These are phyloP conservation scores for Botrytis medusae DNA, from an alignment of 2,329 filamentous ascomycete genomes.

Conservation along the genomic window DNA sequence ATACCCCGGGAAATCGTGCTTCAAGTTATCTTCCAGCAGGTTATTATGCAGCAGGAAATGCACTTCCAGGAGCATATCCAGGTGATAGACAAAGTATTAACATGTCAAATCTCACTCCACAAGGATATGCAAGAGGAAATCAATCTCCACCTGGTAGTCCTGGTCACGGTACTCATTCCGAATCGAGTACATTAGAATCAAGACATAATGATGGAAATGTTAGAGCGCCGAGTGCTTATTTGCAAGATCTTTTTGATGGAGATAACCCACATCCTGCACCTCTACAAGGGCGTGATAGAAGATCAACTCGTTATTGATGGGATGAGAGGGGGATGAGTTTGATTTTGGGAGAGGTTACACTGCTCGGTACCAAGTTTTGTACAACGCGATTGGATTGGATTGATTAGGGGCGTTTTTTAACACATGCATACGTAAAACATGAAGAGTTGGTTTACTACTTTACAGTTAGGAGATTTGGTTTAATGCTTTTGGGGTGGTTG, in stretches of 20 bases:
- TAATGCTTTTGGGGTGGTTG: constrained; percentile 1
- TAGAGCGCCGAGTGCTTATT: constrained; percentile 81
- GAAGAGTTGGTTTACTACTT: constrained; percentile 1
- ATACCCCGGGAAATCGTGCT: constrained; percentile 58
- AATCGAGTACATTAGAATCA: constrained; percentile 64
- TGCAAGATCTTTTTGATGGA: constrained; percentile 83
- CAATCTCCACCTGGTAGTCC: constrained; percentile 63
- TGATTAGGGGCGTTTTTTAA: constrained; percentile 8
- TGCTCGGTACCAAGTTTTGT: background rate
- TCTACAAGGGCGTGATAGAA: constrained; percentile 9
- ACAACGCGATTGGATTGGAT: constrained; percentile 3
- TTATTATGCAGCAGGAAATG: constrained; percentile 74
- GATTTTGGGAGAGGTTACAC: background rate
- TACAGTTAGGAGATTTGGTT: background rate
- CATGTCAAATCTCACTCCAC: constrained; percentile 55
- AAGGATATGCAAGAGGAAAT: constrained; percentile 49
- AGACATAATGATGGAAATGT: constrained; percentile 60
- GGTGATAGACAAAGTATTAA: constrained; percentile 51
- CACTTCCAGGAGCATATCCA: constrained; percentile 34
- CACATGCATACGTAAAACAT: constrained; percentile 11
- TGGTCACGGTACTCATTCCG: constrained; percentile 28
- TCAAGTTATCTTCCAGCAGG: constrained; percentile 86
- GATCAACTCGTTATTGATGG: background rate
- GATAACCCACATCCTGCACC: constrained; percentile 22
- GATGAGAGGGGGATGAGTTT: background rate